A percentile compares a stretch with the other conserved stretches of the same genome.
Evolutionary conservation across 2,329 filamentous ascomycete species (phyloP).

Genomic region (Leptographium radiaticola): DNA sequence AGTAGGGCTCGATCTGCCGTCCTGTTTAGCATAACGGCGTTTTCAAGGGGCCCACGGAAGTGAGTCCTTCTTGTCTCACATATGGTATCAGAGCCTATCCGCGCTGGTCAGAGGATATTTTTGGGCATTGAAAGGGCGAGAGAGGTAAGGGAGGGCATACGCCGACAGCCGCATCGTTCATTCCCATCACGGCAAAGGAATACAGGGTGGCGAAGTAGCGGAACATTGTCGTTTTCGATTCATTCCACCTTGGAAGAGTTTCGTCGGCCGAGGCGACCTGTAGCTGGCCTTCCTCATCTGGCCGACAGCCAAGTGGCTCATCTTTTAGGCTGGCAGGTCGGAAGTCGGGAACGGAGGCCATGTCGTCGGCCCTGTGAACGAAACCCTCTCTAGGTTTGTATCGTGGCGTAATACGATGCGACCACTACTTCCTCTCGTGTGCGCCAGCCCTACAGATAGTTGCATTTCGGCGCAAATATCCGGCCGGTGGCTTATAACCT

Average conservation of each 20-base stretch:
- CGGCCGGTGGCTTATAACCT: too few relatives aligned
- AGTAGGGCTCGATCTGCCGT: slow-evolving; percentile 45
- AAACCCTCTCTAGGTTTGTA: too few relatives aligned
- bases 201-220: slow-evolving; percentile 46
- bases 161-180: slow-evolving; percentile 55
- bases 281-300: slow-evolving; percentile 8
- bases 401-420: too few relatives aligned
- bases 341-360: too few relatives aligned
- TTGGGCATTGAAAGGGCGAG: too few relatives aligned
- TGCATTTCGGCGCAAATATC: too few relatives aligned
- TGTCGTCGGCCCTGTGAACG: too few relatives aligned
- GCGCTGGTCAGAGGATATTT: not conserved
- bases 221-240: slow-evolving; percentile 42
- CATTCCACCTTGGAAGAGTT: slow-evolving; percentile 46
- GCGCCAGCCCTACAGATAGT: too few relatives aligned
- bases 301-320: not conserved
- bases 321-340: too few relatives aligned
- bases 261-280: not conserved
- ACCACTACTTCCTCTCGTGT: too few relatives aligned
- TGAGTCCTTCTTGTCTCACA: slow-evolving; percentile 16
- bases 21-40: not conserved
- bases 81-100: slow-evolving; percentile 33
- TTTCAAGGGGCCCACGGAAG: not conserved
- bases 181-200: slow-evolving; percentile 51
- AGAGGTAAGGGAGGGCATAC: slow-evolving; percentile 22